Percentiles rank a stretch among this genome's conserved stretches.
phyloP scores from a whole-genome alignment of 305 asterid species.

The Caryopteris hybrid region DNA sequence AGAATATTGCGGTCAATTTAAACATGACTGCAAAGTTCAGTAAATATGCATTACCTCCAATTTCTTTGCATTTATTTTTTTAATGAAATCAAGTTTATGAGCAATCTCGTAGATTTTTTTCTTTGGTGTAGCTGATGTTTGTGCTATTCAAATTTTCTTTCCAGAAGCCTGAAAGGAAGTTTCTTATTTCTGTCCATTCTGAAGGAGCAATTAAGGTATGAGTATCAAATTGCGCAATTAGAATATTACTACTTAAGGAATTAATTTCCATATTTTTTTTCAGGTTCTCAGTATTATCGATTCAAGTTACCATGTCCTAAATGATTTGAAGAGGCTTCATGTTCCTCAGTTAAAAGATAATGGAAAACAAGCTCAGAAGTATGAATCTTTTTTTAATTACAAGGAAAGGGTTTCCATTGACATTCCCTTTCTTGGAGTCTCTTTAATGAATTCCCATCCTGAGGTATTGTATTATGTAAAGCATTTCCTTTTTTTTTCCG shows the following conservation, averaged over 20 bases:
- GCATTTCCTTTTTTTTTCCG: background rate
- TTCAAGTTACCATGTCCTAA: constrained; percentile 72
- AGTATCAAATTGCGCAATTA: constrained; percentile 9
- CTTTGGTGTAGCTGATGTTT: constrained; percentile 19
- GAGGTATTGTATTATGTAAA: constrained; percentile 52
- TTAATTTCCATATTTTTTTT: constrained; percentile 3
- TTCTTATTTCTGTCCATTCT: constrained; percentile 80
- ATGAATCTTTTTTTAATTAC: constrained; percentile 45
- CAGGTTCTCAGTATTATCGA: constrained; percentile 95
- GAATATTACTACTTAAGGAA: constrained; percentile 9
- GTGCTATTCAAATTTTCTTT: constrained; percentile 19
- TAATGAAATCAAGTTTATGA: background rate
- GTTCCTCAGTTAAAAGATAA: constrained; percentile 49
- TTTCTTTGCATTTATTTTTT: constrained; percentile 3
- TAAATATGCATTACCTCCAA: background rate
- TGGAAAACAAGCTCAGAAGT: constrained; percentile 46
- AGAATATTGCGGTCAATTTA: background rate
- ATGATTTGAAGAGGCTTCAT: constrained; percentile 60
- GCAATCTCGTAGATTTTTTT: background rate
- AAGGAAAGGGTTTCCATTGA: constrained; percentile 64
- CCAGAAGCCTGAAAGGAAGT: constrained; percentile 92
- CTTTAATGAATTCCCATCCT: constrained; percentile 78
- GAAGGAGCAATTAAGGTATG: constrained; percentile 95
- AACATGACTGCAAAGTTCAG: background rate
- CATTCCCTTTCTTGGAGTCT: constrained; percentile 86